phyloP scores from a whole-genome alignment of 1,284 basidiomycete genomes.

The Prillingera fragicola region DNA sequence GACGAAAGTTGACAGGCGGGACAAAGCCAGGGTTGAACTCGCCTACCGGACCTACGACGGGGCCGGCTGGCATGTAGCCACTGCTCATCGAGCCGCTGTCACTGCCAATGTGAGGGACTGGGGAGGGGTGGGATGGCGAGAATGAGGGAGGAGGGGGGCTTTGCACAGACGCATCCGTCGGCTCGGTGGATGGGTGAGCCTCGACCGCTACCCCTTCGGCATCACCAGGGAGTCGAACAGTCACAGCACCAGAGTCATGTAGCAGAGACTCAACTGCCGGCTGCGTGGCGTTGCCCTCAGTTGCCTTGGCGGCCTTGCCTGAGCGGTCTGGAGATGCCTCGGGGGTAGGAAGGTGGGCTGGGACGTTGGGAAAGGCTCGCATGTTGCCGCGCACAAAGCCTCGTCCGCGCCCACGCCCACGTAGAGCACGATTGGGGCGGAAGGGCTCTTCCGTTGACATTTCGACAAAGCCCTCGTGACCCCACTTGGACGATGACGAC shows the following conservation, averaged over 20 bases:
- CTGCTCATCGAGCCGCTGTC: conserved; percentile 33
- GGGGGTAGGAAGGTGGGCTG: conserved; percentile 14
- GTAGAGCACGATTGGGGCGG: conserved; percentile 8
- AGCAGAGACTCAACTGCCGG: conserved; percentile 25
- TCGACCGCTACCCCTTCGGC: conserved; percentile 2
- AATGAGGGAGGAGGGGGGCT: conserved; percentile 15
- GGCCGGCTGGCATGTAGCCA: conserved; percentile 12
- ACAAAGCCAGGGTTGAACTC: conserved; percentile 70
- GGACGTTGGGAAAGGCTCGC: not conserved
- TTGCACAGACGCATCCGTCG: conserved; percentile 6
- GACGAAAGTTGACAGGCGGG: conserved; percentile 54
- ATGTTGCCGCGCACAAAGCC: conserved; percentile 6
- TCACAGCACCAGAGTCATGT: conserved; percentile 24
- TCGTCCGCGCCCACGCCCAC: conserved; percentile 14
- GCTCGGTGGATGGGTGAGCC: conserved; percentile 2
- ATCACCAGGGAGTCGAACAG: conserved; percentile 31
- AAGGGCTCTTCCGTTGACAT: conserved; percentile 11
- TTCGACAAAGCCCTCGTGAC: conserved; percentile 40
- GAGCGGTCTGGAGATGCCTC: conserved; percentile 16
- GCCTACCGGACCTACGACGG: conserved; percentile 50
- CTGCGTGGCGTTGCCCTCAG: conserved; percentile 16
- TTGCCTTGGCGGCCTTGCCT: conserved; percentile 3
- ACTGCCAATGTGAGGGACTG: conserved; percentile 16
- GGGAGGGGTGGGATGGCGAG: conserved; percentile 14
- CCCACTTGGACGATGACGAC: conserved; percentile 25